These are phyloP conservation scores for Ogataea hybrid DNA, from an alignment of 1,139 yeast genomes.

Conservation along the genomic window DNA sequence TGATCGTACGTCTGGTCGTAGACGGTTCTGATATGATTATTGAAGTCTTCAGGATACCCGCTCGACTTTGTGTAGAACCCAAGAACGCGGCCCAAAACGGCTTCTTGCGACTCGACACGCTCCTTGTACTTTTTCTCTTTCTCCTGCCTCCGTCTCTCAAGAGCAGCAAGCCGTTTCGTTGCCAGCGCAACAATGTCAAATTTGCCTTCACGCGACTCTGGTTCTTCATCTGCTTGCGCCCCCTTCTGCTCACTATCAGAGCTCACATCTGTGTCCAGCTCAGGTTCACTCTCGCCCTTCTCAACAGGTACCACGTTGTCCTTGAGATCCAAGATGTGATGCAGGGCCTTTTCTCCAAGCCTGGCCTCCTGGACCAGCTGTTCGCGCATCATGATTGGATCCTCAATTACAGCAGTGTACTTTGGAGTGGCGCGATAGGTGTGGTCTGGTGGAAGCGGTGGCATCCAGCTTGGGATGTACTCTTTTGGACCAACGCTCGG, in stretches of 20 bases:
- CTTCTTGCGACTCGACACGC: conserved; percentile 30
- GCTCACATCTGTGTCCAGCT: conserved; percentile 22
- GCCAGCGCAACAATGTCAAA: conserved; percentile 62
- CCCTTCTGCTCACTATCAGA: conserved; percentile 16
- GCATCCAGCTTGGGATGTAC: conserved; percentile 73
- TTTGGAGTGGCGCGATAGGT: conserved; percentile 78
- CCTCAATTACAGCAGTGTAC: conserved; percentile 61
- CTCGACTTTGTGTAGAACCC: conserved; percentile 44
- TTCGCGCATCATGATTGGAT: conserved; percentile 68
- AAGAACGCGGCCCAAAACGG: conserved; percentile 39
- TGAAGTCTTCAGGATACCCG: conserved; percentile 26
- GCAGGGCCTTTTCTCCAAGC: conserved; percentile 73
- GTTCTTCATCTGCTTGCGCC: not conserved
- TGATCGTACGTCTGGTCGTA: conserved; percentile 38
- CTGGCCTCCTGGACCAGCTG: conserved; percentile 77
- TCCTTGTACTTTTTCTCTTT: conserved; percentile 28
- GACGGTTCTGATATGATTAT: conserved; percentile 29
- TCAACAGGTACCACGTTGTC: conserved; percentile 17
- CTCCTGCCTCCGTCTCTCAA: conserved; percentile 33
- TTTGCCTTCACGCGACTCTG: conserved; percentile 5
- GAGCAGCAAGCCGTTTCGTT: conserved; percentile 39
- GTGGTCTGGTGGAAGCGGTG: conserved; percentile 89
- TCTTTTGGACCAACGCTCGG: conserved; percentile 44
- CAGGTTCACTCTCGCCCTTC: conserved; percentile 23
- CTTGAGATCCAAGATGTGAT: conserved; percentile 43